Conservation (phyloP, 2,329 filamentous ascomycete genomes). For the Mollisia scopiformis region DNA sequence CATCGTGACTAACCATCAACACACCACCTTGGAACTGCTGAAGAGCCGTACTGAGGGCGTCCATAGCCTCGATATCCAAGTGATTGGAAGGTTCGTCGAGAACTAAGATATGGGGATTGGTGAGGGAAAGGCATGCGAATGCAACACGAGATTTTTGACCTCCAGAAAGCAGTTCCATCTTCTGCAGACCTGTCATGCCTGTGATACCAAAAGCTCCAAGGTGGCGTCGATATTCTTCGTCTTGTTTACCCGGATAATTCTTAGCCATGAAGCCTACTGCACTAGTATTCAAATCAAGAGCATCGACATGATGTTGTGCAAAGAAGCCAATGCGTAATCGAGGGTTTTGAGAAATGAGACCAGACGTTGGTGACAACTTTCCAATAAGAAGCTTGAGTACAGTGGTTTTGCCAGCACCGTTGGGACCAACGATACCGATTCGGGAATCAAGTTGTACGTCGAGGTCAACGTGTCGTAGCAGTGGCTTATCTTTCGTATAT, state of each 20-base stretch:
- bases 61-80: slow-evolving; percentile 97
- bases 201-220: slow-evolving; percentile 90
- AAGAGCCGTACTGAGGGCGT: slow-evolving; percentile 84
- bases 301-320: slow-evolving; percentile 97
- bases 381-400: slow-evolving; percentile 97
- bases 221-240: slow-evolving; percentile 96
- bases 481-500: slow-evolving; percentile 76
- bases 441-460: slow-evolving; percentile 97
- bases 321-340: slow-evolving; percentile 94
- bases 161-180: slow-evolving; percentile 91
- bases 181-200: slow-evolving; percentile 93
- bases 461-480: slow-evolving; percentile 86
- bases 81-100: slow-evolving; percentile 99
- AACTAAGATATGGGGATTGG: slow-evolving; percentile 94
- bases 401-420: slow-evolving; percentile 98
- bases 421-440: slow-evolving; percentile 98
- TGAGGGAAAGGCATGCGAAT: slow-evolving; percentile 92
- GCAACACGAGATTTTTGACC: slow-evolving; percentile 98
- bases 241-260: slow-evolving; percentile 84
- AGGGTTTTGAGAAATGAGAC: slow-evolving; percentile 86
- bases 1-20: slow-evolving; percentile 98
- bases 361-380: slow-evolving; percentile 74
- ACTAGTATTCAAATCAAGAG: slow-evolving; percentile 84
- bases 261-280: slow-evolving; percentile 97
- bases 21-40: slow-evolving; percentile 91